Percentiles rank a stretch among this genome's conserved stretches.
These are phyloP conservation scores for Leptographium lundbergii DNA, from an alignment of 2,329 filamentous ascomycete genomes.

Conservation along the genomic window DNA sequence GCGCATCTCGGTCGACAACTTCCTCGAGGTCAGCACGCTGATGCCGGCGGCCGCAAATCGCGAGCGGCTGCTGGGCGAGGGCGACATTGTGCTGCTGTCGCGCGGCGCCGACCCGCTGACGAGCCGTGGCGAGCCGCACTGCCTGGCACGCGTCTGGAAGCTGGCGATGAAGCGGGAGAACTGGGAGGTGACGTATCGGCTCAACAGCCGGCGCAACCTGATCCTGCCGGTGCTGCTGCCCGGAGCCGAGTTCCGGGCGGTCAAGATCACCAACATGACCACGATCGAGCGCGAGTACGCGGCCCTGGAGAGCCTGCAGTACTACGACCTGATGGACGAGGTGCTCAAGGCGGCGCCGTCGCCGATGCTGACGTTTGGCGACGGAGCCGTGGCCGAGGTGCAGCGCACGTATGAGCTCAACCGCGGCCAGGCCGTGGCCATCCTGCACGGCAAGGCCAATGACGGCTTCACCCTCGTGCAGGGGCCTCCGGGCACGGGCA, in stretches of 20 bases:
- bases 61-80: constrained; percentile 47
- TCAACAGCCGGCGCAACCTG: constrained; percentile 54
- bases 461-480: constrained; percentile 96
- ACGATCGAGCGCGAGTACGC: constrained; percentile 94
- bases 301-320: constrained; percentile 78
- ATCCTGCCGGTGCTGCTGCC: constrained; percentile 53
- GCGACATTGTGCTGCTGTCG: constrained; percentile 81
- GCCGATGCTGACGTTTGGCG: constrained; percentile 68
- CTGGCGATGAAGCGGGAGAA: constrained; percentile 69
- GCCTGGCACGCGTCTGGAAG: constrained; percentile 71
- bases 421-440: constrained; percentile 76
- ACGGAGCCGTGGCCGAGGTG: constrained; percentile 56
- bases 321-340: constrained; percentile 92
- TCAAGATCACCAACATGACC: constrained; percentile 85
- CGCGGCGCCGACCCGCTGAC: constrained; percentile 57
- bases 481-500: constrained; percentile 89
- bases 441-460: constrained; percentile 85
- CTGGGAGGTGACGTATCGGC: constrained; percentile 75
- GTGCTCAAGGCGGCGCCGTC: constrained; percentile 78
- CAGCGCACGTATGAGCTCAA: constrained; percentile 76
- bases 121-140: constrained; percentile 57
- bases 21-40: constrained; percentile 78
- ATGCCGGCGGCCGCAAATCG: constrained; percentile 56
- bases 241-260: constrained; percentile 55
- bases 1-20: constrained; percentile 82